Percentiles rank a stretch among this genome's conserved stretches.
Conservation (phyloP, 164 flowering plant genomes). For the Tetrastigma voinierianum region DNA sequence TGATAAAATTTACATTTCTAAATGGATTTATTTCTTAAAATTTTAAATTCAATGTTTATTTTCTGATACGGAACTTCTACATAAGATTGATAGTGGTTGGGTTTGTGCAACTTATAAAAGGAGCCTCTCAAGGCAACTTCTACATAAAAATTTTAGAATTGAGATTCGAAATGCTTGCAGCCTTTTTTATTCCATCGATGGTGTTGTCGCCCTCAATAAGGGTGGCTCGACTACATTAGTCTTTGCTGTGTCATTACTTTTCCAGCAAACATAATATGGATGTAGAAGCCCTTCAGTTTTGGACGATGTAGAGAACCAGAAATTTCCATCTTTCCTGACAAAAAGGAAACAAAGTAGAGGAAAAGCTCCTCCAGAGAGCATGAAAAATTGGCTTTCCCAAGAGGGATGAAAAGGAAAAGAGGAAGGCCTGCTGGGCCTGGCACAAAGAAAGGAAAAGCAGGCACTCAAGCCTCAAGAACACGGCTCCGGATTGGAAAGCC, state of each 20-base stretch:
- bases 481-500: conserved; percentile 39
- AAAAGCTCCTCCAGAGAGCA: conserved; percentile 10
- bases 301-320: conserved; percentile 12
- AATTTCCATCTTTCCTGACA: conserved; percentile 16
- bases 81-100: too few species aligned
- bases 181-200: too few species aligned
- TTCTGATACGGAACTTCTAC: too few species aligned
- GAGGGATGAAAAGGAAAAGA: conserved; percentile 41
- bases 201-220: neutral
- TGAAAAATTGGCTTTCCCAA: conserved; percentile 14
- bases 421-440: conserved; percentile 37
- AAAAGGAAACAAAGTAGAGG: conserved; percentile 15
- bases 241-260: neutral
- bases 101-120: too few species aligned
- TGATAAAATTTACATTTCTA: too few species aligned
- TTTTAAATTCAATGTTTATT: too few species aligned
- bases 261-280: conserved; percentile 14
- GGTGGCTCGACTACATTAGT: neutral
- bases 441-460: conserved; percentile 31
- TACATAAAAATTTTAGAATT: too few species aligned
- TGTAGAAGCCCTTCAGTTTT: conserved; percentile 11
- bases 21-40: too few species aligned
- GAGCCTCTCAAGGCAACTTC: too few species aligned
- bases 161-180: too few species aligned
- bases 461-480: conserved; percentile 38